Conservation (phyloP, 208 protist species). For the Crithidia brevicula region DNA sequence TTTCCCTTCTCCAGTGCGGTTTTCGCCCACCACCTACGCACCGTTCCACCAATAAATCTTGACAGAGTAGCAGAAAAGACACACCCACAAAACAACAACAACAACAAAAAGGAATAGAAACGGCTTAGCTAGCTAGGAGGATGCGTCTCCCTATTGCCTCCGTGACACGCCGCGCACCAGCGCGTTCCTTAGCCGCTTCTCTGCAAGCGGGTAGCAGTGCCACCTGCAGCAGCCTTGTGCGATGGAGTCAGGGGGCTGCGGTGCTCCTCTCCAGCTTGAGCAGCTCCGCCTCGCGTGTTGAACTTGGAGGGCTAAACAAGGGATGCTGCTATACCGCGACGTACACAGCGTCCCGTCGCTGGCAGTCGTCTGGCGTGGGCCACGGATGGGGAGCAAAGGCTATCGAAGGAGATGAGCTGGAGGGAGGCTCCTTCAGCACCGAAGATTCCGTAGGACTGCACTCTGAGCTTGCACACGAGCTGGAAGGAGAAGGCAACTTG, state of each 20-base stretch:
- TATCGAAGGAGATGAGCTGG: neutral
- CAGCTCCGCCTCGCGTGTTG: neutral
- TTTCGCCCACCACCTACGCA: no score
- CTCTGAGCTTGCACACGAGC: constrained; percentile 58
- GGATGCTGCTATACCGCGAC: neutral
- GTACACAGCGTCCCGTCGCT: constrained; percentile 9
- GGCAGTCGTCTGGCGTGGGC: constrained; percentile 17
- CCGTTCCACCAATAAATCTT: no score
- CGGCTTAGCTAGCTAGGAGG: no score
- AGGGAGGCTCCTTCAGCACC: neutral
- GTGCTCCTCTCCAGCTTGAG: neutral
- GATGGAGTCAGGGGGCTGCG: neutral
- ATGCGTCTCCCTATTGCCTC: constrained; percentile 12
- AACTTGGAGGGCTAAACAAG: no score
- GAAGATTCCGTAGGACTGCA: constrained; percentile 60
- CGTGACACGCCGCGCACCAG: neutral
- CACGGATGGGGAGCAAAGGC: neutral
- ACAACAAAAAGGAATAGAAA: no score
- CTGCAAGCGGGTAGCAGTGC: neutral
- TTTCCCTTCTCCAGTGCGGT: no score
- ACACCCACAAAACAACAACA: no score
- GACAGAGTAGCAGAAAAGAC: no score
- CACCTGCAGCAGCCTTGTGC: neutral
- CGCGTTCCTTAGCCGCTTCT: neutral
- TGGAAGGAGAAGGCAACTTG: constrained; percentile 56